phyloP scores from a whole-genome alignment of 2,329 filamentous ascomycete genomes.

The Exophiala alcalophila region DNA sequence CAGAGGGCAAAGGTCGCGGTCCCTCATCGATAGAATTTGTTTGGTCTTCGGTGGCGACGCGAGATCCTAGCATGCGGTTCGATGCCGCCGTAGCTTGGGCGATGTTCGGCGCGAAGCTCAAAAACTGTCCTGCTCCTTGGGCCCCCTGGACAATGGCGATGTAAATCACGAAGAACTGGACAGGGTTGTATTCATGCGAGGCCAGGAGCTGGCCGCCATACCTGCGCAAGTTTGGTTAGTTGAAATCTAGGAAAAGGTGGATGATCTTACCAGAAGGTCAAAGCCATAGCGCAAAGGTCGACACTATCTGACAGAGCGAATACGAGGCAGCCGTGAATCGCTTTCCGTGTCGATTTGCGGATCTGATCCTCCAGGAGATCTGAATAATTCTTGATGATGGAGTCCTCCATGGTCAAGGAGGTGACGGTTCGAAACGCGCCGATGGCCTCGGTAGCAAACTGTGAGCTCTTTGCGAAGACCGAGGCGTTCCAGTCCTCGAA shows the following conservation, averaged over 20 bases:
- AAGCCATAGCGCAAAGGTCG: slow-evolving; percentile 60
- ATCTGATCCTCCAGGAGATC: slow-evolving; percentile 60
- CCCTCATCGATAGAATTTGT: slow-evolving; percentile 62
- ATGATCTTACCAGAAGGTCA: slow-evolving; percentile 55
- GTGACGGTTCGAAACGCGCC: slow-evolving; percentile 71
- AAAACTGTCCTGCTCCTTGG: slow-evolving; percentile 64
- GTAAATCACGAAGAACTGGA: slow-evolving; percentile 58
- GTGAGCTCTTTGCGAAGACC: slow-evolving; percentile 58
- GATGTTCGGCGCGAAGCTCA: slow-evolving; percentile 62
- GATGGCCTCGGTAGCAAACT: slow-evolving; percentile 72
- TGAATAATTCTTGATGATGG: slow-evolving; percentile 62
- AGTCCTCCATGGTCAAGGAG: slow-evolving; percentile 66
- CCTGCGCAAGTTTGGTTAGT: slow-evolving; percentile 45
- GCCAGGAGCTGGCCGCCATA: slow-evolving; percentile 62
- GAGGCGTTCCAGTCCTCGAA: slow-evolving; percentile 26
- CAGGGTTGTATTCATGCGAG: slow-evolving; percentile 46
- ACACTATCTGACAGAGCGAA: slow-evolving; percentile 69
- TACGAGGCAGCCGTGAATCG: slow-evolving; percentile 60
- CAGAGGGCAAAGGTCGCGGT: slow-evolving; percentile 3
- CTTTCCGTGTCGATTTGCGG: slow-evolving; percentile 57
- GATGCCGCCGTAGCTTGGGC: slow-evolving; percentile 40
- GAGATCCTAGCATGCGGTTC: slow-evolving; percentile 37
- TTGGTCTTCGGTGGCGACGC: slow-evolving; percentile 16
- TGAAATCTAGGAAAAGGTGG: background rate
- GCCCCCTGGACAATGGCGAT: slow-evolving; percentile 66